phyloP scores from a whole-genome alignment of 2,329 filamentous ascomycete genomes.

The Elsinoe australis region DNA sequence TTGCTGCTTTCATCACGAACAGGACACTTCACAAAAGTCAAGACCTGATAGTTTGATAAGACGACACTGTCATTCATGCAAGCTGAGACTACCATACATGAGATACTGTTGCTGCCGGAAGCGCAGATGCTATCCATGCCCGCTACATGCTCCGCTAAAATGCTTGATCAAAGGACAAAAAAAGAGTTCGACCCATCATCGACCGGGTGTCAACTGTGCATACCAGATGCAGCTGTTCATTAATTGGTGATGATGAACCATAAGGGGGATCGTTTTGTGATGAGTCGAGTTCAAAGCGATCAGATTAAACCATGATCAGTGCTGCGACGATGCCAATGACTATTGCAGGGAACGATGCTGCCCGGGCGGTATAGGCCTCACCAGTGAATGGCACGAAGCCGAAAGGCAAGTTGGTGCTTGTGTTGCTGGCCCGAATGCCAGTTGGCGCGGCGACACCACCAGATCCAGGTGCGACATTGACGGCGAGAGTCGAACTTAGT shows the following conservation, averaged over 20 bases:
- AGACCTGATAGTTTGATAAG: neutral
- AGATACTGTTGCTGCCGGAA: constrained; percentile 14
- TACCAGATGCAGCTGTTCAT: constrained; percentile 7
- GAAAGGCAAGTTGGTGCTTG: neutral
- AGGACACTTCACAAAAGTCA: neutral
- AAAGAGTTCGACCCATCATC: neutral
- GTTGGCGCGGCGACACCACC: constrained; percentile 4
- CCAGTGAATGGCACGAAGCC: constrained; percentile 14
- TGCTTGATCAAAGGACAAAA: constrained; percentile 4
- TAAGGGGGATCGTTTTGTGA: neutral
- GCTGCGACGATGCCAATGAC: constrained; percentile 10
- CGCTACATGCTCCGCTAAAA: constrained; percentile 15
- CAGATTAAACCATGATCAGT: constrained; percentile 15
- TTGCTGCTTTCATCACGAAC: neutral
- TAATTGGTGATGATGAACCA: constrained; percentile 5
- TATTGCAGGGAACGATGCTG: constrained; percentile 1
- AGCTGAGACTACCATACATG: constrained; percentile 15
- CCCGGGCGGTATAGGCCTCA: neutral
- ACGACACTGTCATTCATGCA: constrained; percentile 15
- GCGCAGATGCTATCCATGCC: constrained; percentile 17
- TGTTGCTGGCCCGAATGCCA: neutral
- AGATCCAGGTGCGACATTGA: constrained; percentile 4
- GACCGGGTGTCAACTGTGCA: neutral
- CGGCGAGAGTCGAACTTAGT: neutral
- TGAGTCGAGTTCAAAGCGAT: neutral